These are phyloP conservation scores for Cotoneaster glaucophyllus DNA, from an alignment of 306 rosid species.

Conservation along the genomic window DNA sequence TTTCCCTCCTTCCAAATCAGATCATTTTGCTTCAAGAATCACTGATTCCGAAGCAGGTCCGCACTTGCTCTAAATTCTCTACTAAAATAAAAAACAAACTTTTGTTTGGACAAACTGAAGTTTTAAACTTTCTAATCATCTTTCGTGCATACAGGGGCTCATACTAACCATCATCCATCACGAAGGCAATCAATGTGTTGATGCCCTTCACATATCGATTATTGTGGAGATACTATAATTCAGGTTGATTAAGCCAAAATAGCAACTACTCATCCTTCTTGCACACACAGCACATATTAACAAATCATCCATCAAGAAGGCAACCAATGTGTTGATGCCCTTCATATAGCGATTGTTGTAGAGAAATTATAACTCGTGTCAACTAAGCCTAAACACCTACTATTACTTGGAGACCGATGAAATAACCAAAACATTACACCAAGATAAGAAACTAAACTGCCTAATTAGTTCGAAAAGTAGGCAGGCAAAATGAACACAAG, in stretches of 20 bases:
- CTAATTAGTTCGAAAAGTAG: background rate
- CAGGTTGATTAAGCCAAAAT: background rate
- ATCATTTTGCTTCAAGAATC: slow-evolving; percentile 1
- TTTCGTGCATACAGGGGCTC: background rate
- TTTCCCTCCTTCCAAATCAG: slow-evolving; percentile 2
- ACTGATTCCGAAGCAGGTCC: background rate
- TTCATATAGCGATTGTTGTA: background rate
- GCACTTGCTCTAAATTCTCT: background rate
- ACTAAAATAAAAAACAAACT: background rate
- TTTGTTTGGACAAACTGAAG: background rate
- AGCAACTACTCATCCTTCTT: background rate
- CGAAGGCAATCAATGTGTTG: background rate
- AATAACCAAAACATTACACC: background rate
- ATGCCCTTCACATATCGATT: background rate
- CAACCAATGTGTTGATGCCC: background rate
- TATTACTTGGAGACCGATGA: background rate
- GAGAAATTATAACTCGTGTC: background rate
- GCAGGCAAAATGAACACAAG: slow-evolving; percentile 1
- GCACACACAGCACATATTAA: background rate
- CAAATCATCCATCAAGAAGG: background rate
- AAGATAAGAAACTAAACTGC: background rate
- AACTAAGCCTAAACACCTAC: background rate
- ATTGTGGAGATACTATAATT: background rate
- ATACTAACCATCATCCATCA: background rate
- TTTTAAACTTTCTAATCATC: background rate